Base-by-base conservation (phyloP, 805 yeast species). In the Cyberlindnera sargentensis region DNA sequence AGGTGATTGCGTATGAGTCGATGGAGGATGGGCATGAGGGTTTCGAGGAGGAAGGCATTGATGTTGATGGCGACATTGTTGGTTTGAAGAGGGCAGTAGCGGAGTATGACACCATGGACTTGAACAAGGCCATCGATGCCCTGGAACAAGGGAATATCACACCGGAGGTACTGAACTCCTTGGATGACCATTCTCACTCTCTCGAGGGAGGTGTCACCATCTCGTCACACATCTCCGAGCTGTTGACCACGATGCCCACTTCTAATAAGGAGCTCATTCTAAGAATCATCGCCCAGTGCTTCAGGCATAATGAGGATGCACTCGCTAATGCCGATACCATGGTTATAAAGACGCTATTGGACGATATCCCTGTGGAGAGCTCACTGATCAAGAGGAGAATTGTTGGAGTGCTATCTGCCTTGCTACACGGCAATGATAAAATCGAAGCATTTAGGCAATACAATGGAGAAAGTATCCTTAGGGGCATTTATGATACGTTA, bases 281-380 rank as follows among this genome's bases (percentile, higher is more conserved):
- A 10, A 68, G 88, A 47, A 67, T 83, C 28, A 66, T 89, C 45
- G 81, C 84, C 0, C 71, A 86, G 5, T 63, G 90, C 4, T 61
- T 88, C 37, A 71, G 96, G 53, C 88, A 88, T 58, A 89, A 89
- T 57, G 79, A 78, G 2, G 75, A 73, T 3, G 88, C 89, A 0
- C 49, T 72, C 2, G 60, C 61, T 3, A 67, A 67, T 42, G 63
- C 73, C 10, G 56, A 53, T 34, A 36, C 42, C 6, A 37, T 50
- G 4, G 42, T 53, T 0, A 25, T 48, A 5, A 42, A 45, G 1
- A 42, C 36, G 8, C 45, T 52, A 4, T 41, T 55, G 6, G 8
- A 10, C 6, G 36, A 45, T 24, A 34, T 53, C 11, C 23, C 36
- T 11, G 11, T 9, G 43, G 47, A 43, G 30, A 46, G 71, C 31